phyloP scores from a whole-genome alignment of 768 basidiomycete genomes.

The Leucocoprinus leucothites region DNA sequence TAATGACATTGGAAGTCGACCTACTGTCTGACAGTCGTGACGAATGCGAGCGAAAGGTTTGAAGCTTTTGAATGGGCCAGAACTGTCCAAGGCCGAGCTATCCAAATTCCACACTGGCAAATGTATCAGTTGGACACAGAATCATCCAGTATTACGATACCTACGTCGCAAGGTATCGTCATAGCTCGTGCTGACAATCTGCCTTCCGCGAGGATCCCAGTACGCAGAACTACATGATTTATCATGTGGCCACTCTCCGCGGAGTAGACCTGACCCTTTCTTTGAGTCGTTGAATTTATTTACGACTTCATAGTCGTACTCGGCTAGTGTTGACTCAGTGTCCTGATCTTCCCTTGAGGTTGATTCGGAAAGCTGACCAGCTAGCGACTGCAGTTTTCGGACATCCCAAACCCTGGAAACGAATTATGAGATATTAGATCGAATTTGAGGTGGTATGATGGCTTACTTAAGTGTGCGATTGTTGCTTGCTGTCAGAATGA shows the following conservation, averaged over 20 bases:
- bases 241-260: conserved; percentile 65
- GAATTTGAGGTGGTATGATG: neutral
- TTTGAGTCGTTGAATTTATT: conserved; percentile 48
- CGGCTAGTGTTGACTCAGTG: conserved; percentile 13
- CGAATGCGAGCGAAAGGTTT: conserved; percentile 59
- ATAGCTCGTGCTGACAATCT: conserved; percentile 82
- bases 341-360: conserved; percentile 7
- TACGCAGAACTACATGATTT: conserved; percentile 82
- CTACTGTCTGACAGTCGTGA: conserved; percentile 82
- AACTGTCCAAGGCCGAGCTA: conserved; percentile 43
- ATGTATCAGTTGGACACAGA: neutral
- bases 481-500: conserved; percentile 76
- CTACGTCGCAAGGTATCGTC: conserved; percentile 72
- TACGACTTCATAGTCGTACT: conserved; percentile 42
- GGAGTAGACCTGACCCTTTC: conserved; percentile 50
- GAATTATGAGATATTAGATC: neutral
- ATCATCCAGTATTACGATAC: conserved; percentile 23
- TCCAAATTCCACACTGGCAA: conserved; percentile 73
- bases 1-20: conserved; percentile 16
- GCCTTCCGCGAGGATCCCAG: conserved; percentile 80
- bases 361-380: conserved; percentile 28
- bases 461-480: conserved; percentile 65
- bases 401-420: conserved; percentile 72
- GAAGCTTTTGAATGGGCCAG: conserved; percentile 53
- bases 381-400: conserved; percentile 54